Evolutionary conservation across 768 basidiomycete genomes (phyloP).

Genomic region (Boletus rubroflammeus): DNA sequence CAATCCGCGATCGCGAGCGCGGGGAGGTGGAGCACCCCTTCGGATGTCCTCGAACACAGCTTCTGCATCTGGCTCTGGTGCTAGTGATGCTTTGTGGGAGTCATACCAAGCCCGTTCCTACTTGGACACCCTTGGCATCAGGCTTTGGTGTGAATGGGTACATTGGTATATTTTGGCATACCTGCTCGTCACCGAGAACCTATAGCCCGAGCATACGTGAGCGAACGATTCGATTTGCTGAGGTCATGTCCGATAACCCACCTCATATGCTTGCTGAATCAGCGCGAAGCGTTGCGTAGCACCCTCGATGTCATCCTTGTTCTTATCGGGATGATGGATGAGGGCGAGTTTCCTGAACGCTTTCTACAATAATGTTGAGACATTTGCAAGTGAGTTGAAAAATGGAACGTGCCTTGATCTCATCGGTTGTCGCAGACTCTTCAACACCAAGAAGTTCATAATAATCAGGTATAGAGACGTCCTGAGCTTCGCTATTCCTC

Average conservation of each 20-base stretch:
- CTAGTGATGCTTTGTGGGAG: slow-evolving; percentile 77
- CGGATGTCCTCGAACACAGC: slow-evolving; percentile 83
- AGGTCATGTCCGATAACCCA: slow-evolving; percentile 28
- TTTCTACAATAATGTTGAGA: slow-evolving; percentile 42
- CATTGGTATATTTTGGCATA: slow-evolving; percentile 35
- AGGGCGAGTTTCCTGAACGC: slow-evolving; percentile 84
- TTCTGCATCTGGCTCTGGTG: slow-evolving; percentile 79
- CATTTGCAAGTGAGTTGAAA: neutral
- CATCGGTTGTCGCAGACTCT: slow-evolving; percentile 79
- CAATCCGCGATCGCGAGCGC: slow-evolving; percentile 65
- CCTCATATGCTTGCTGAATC: slow-evolving; percentile 96
- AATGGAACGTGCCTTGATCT: slow-evolving; percentile 67
- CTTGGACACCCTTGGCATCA: slow-evolving; percentile 31
- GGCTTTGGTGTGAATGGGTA: slow-evolving; percentile 1
- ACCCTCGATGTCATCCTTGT: slow-evolving; percentile 75
- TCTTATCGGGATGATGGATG: slow-evolving; percentile 87
- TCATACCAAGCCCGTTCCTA: slow-evolving; percentile 99
- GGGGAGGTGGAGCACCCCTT: slow-evolving; percentile 56
- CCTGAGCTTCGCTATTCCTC: slow-evolving; percentile 28
- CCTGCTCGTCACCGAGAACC: slow-evolving; percentile 95
- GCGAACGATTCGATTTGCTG: neutral
- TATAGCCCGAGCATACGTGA: slow-evolving; percentile 42
- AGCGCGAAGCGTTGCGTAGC: slow-evolving; percentile 84
- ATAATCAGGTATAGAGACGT: slow-evolving; percentile 53
- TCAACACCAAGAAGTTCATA: slow-evolving; percentile 79